A percentile compares a stretch with the other conserved stretches of the same genome.
These are phyloP conservation scores for Suillus americanus DNA, from an alignment of 768 basidiomycete genomes.

Conservation along the genomic window DNA sequence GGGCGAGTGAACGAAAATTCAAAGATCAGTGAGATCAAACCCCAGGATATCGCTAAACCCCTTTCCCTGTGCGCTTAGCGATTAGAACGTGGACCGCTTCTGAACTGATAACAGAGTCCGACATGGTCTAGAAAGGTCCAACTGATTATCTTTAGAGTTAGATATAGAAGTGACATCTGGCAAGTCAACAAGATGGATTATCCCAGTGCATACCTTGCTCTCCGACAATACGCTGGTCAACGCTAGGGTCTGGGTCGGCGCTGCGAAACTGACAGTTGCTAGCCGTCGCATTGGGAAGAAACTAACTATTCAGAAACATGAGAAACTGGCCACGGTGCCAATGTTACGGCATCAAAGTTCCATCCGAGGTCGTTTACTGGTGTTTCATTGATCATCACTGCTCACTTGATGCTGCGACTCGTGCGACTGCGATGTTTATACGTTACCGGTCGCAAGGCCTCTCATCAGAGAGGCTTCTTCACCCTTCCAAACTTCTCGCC, in stretches of 20 bases:
- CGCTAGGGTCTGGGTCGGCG: not conserved
- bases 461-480: constrained; percentile 39
- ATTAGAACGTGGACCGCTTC: not conserved
- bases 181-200: not conserved
- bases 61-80: not conserved
- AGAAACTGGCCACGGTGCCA: not conserved
- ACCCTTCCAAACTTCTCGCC: constrained; percentile 51
- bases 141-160: not conserved
- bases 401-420: constrained; percentile 19
- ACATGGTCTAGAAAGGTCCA: not conserved
- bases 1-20: not conserved
- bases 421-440: constrained; percentile 10
- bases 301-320: too few relatives aligned
- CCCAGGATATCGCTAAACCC: not conserved
- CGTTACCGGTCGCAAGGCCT: constrained; percentile 4
- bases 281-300: not conserved
- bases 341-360: not conserved
- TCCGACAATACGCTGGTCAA: not conserved
- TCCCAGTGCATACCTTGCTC: constrained; percentile 4
- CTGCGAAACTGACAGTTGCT: too few relatives aligned
- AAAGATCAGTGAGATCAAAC: not conserved
- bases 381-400: not conserved
- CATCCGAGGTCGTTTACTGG: not conserved
- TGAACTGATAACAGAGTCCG: not conserved
- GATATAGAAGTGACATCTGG: not conserved